Evolutionary conservation across 495 filamentous ascomycete species (phyloP).

Genomic region (Aeminium ludgeri): DNA sequence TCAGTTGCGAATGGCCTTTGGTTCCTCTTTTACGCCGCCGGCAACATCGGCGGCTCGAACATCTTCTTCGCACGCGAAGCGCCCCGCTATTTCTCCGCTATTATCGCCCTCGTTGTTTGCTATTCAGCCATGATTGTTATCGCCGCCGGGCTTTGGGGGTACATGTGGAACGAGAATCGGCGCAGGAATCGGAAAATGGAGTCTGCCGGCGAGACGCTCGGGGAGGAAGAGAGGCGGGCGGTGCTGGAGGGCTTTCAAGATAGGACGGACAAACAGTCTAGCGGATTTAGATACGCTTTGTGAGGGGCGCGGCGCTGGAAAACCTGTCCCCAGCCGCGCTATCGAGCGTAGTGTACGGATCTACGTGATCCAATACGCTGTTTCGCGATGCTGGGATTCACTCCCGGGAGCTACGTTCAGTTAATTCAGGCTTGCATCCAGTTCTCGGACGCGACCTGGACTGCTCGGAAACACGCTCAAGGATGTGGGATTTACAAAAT

Average conservation of each 20-base stretch:
- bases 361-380: no score
- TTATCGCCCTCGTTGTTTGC: constrained; percentile 7
- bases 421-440: no score
- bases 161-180: background rate
- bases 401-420: no score
- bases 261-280: background rate
- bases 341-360: no score
- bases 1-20: constrained; percentile 19
- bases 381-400: no score
- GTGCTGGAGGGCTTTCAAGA: background rate
- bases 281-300: background rate
- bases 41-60: constrained; percentile 22
- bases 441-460: no score
- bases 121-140: background rate
- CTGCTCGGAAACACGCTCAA: no score
- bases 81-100: constrained; percentile 20
- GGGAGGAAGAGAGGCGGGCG: background rate
- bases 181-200: background rate
- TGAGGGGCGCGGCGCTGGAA: no score
- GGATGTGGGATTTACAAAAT: no score
- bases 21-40: constrained; percentile 19
- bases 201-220: background rate
- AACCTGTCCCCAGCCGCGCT: no score
- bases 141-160: background rate
- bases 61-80: constrained; percentile 20